These are phyloP conservation scores for Aspergillus sojae DNA, from an alignment of 2,329 filamentous ascomycete genomes.

Conservation along the genomic window DNA sequence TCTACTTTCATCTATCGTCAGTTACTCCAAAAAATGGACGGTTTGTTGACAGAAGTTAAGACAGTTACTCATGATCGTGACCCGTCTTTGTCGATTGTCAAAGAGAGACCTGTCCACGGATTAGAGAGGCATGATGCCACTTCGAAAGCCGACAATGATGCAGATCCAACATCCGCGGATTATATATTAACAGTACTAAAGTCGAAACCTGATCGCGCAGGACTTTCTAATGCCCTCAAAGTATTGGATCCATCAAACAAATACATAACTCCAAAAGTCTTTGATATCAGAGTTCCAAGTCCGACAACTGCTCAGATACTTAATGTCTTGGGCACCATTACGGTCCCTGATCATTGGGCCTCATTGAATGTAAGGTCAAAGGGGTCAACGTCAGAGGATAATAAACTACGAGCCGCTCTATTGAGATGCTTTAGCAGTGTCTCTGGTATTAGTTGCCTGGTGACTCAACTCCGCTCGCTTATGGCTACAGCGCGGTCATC, in stretches of 20 bases:
- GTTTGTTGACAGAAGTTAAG: constrained; percentile 43
- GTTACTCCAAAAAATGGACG: constrained; percentile 35
- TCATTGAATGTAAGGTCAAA: constrained; percentile 48
- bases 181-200: constrained; percentile 42
- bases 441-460: constrained; percentile 74
- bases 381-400: constrained; percentile 15
- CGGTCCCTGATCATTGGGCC: constrained; percentile 81
- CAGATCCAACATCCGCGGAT: constrained; percentile 29
- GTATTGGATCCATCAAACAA: constrained; percentile 40
- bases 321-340: constrained; percentile 72
- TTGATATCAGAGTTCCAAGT: constrained; percentile 64
- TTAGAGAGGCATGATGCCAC: constrained; percentile 16
- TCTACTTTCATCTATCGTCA: constrained; percentile 11
- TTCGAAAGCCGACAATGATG: constrained; percentile 16
- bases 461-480: constrained; percentile 68
- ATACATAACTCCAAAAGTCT: constrained; percentile 30
- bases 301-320: constrained; percentile 74
- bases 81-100: constrained; percentile 20
- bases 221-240: constrained; percentile 34
- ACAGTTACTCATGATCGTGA: constrained; percentile 32
- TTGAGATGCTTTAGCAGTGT: constrained; percentile 70
- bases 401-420: constrained; percentile 50
- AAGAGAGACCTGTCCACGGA: constrained; percentile 13
- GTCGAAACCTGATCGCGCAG: constrained; percentile 40
- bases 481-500: constrained; percentile 39